phyloP scores from a whole-genome alignment of 1,284 basidiomycete genomes.

The Filobasidium uniguttulatum region DNA sequence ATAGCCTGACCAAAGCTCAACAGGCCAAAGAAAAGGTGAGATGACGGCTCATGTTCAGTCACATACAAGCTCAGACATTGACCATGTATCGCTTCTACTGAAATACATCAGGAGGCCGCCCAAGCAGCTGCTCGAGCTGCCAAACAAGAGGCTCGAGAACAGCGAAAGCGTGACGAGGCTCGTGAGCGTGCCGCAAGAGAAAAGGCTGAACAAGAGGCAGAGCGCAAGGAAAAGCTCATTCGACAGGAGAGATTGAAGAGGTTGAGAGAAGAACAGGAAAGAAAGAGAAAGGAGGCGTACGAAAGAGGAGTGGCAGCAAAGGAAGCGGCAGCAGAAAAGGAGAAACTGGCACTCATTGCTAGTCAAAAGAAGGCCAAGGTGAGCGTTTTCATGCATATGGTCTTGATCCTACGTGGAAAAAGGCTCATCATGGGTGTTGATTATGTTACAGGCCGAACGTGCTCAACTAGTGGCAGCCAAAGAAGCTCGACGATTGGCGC shows the following conservation, averaged over 20 bases:
- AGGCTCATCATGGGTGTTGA: not conserved
- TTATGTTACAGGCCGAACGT: not conserved
- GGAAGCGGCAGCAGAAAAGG: not conserved
- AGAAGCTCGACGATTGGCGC: not conserved
- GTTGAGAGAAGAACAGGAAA: constrained; percentile 9
- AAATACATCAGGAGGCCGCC: constrained; percentile 4
- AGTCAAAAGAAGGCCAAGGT: constrained; percentile 3
- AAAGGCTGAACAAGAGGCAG: constrained; percentile 10
- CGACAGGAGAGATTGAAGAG: constrained; percentile 8
- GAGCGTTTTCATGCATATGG: not conserved
- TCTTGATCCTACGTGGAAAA: not conserved
- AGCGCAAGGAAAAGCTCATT: not conserved
- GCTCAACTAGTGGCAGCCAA: not conserved
- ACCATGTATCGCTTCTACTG: too few relatives aligned
- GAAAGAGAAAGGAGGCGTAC: constrained; percentile 4
- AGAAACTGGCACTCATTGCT: not conserved
- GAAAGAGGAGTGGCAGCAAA: not conserved
- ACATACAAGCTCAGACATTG: too few relatives aligned
- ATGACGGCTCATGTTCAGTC: too few relatives aligned
- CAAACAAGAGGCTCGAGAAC: constrained; percentile 10
- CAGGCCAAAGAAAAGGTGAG: constrained; percentile 12
- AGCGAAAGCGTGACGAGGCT: constrained; percentile 12
- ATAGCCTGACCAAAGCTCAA: constrained; percentile 12
- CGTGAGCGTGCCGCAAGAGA: constrained; percentile 5
- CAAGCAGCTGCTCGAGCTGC: constrained; percentile 8